phyloP scores from a whole-genome alignment of 441 rosid genomes.

The Aleurites moluccanus region DNA sequence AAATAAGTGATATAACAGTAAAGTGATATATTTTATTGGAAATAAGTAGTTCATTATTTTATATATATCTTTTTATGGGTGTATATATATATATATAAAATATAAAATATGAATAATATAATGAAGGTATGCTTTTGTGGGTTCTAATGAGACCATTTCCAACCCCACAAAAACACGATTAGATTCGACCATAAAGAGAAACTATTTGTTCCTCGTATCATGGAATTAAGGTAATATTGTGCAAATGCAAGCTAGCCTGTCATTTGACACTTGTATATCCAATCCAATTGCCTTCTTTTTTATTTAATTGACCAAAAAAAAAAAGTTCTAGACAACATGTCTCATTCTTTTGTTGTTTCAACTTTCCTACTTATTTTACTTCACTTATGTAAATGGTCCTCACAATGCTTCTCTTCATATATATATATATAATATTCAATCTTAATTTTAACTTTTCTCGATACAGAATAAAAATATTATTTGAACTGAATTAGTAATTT shows the following conservation, averaged over 20 bases:
- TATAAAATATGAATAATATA: too few species aligned
- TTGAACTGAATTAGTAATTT: too few species aligned
- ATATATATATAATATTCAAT: not conserved
- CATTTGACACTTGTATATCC: conserved; percentile 28
- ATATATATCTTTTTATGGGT: too few species aligned
- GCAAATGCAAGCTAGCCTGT: conserved; percentile 27
- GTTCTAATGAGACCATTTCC: conserved; percentile 20
- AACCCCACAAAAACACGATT: conserved; percentile 24
- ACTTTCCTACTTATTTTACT: not conserved
- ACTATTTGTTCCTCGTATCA: conserved; percentile 36
- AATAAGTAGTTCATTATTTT: not conserved
- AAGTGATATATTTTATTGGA: not conserved
- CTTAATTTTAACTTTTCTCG: not conserved
- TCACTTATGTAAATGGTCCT: not conserved
- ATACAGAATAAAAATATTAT: too few species aligned
- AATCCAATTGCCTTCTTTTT: not conserved
- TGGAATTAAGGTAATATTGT: conserved; percentile 16
- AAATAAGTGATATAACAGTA: too few species aligned
- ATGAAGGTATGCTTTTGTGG: conserved; percentile 12
- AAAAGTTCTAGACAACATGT: not conserved
- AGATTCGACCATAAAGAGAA: conserved; percentile 40
- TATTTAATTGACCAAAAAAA: not conserved
- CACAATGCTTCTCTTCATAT: not conserved
- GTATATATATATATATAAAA: too few species aligned
- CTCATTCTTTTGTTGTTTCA: conserved; percentile 12